Conservation (phyloP, 768 basidiomycete species). For the Mycena polygramma region DNA sequence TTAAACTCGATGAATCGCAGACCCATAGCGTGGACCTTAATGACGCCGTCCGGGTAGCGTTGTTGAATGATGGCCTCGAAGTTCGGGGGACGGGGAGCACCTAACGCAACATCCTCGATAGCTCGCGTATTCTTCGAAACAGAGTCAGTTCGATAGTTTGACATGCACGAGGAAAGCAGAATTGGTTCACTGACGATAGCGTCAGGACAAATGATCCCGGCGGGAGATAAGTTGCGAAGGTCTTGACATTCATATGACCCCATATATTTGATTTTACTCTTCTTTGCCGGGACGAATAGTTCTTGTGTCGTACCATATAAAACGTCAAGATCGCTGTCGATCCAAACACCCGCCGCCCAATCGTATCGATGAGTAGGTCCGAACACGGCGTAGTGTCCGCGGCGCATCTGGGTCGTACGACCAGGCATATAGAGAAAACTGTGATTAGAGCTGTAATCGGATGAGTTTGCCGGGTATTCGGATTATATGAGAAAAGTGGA, state of each 20-base stretch:
- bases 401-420: too few species aligned
- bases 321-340: slow-evolving; percentile 1
- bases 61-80: neutral
- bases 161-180: neutral
- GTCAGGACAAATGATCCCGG: neutral
- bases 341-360: neutral
- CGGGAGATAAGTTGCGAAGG: neutral
- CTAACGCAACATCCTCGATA: slow-evolving; percentile 1
- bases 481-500: too few species aligned
- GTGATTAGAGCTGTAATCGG: too few species aligned
- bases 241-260: slow-evolving; percentile 23
- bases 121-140: neutral
- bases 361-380: slow-evolving; percentile 11
- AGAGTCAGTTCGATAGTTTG: too few species aligned
- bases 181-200: neutral
- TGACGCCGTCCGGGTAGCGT: neutral
- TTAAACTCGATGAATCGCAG: slow-evolving; percentile 12
- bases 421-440: too few species aligned
- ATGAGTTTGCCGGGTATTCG: too few species aligned
- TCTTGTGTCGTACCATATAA: slow-evolving; percentile 16
- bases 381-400: neutral
- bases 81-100: neutral
- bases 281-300: neutral
- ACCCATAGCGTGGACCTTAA: neutral
- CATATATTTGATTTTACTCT: neutral